Evolutionary conservation across 768 basidiomycete genomes (phyloP).

Genomic region (Kwoniella dendrophila): DNA sequence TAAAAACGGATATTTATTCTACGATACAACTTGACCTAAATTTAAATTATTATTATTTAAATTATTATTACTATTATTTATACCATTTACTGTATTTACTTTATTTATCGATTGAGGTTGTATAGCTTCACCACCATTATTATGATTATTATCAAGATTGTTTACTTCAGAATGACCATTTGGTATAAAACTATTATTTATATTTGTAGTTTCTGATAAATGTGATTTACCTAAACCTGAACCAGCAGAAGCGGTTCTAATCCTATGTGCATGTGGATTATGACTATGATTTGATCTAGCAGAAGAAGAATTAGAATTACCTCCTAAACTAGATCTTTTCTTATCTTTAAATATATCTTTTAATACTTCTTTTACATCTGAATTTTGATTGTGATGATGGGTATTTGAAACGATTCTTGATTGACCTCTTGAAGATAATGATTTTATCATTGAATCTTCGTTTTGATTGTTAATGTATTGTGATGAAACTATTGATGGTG

Average conservation of each 20-base stretch:
- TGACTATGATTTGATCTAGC: background rate
- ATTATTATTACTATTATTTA: no score
- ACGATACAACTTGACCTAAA: no score
- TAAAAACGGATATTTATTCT: no score
- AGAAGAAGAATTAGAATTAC: background rate
- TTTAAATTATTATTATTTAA: no score
- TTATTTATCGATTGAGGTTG: no score
- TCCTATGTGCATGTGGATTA: background rate
- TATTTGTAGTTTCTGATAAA: no score
- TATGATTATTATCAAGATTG: no score
- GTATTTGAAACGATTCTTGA: background rate
- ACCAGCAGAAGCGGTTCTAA: background rate
- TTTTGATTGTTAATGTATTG: constrained; percentile 8
- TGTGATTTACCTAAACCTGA: background rate
- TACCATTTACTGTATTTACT: no score
- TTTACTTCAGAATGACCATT: no score
- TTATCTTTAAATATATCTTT: constrained; percentile 54
- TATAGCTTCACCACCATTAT: no score
- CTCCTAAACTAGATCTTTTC: constrained; percentile 14
- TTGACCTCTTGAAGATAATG: constrained; percentile 9
- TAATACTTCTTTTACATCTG: constrained; percentile 48
- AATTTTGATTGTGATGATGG: constrained; percentile 1
- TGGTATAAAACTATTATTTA: no score
- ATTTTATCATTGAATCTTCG: constrained; percentile 1
- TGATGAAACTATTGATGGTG: constrained; percentile 31